A percentile compares a stretch with the other conserved stretches of the same genome.
Evolutionary conservation across 129 eudicot species (phyloP).

Genomic region (Saposhnikovia divaricata): DNA sequence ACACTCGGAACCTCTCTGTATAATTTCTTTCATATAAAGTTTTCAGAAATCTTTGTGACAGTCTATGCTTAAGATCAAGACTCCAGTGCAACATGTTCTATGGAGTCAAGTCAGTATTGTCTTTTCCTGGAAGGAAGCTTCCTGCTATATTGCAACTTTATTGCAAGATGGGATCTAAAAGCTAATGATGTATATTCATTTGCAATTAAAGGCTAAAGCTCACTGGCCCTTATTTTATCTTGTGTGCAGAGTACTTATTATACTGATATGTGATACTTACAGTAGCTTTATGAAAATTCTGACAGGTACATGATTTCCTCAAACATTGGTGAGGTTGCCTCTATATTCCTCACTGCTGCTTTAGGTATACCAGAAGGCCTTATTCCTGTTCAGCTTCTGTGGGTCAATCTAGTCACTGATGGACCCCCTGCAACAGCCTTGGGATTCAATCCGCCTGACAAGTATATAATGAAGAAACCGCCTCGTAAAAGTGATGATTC

Average conservation of each 20-base stretch:
- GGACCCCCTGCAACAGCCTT: constrained; percentile 92
- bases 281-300: not conserved
- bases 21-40: not conserved
- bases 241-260: not conserved
- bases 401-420: constrained; percentile 89
- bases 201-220: not conserved
- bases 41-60: not conserved
- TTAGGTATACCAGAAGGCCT: constrained; percentile 83
- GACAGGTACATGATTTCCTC: constrained; percentile 86
- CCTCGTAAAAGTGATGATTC: constrained; percentile 86
- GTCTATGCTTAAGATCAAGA: not conserved
- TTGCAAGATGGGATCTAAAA: not conserved
- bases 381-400: constrained; percentile 86
- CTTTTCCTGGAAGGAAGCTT: not conserved
- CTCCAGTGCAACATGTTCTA: not conserved
- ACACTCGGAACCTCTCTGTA: not conserved
- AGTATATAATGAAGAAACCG: constrained; percentile 66
- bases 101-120: not conserved
- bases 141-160: not conserved
- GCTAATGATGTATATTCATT: not conserved
- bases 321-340: constrained; percentile 82
- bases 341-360: constrained; percentile 76
- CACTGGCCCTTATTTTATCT: not conserved
- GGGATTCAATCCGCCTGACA: constrained; percentile 87
- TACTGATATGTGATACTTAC: not conserved